Evolutionary conservation across 2,329 filamentous ascomycete species (phyloP), one percentile per base, ranked within the genome.

Genomic region (Aspergillus ibericus): DNA sequence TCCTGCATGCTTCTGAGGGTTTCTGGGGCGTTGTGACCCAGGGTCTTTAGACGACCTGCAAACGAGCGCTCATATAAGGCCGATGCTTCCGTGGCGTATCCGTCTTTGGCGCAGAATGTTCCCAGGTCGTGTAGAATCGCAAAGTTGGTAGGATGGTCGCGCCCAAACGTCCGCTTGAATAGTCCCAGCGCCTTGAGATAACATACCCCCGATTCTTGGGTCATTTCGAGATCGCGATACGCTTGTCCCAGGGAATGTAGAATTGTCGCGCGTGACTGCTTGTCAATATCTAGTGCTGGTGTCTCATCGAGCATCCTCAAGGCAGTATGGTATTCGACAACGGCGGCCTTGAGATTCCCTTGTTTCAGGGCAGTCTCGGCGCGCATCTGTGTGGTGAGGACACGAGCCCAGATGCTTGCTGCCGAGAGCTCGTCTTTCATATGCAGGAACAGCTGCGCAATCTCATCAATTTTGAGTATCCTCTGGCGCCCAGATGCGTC

Each of bases 1-100:
- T 69, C 62, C 49, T 71, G 69, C 69, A 71, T 72, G 48, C 66
- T 70, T 38, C 55, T 65, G 22, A 72, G 57, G 1, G 70, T 72
- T n/a, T 72, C 69, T 5, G 70, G 70, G 3, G 67, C 66, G 53
- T 71, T 69, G 25, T 68, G 66, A 10, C 70, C 70, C 2, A 71
- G 62, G 1, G 61, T 68, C 55, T 68, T 70, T 38, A 71, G 44
- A 51, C 69, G 65, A 25, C 70, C 70, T 51, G 70, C 70, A 35
- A 69, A 69, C 32, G 70, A 69, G 18, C 70, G 66, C 40, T 72
- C 69, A 22, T 70, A 71, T 5, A 72, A 51, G 48, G 68, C 69
- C 4, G 69, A 62, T 48, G 70, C 70, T 60, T 71, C 68, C 3
- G 66, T 70, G n/a, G 68, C 66, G 46, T 70, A 71, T 18, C 69